Evolutionary conservation across 2,329 filamentous ascomycete species (phyloP).

Genomic region (Fusarium anthophilum): DNA sequence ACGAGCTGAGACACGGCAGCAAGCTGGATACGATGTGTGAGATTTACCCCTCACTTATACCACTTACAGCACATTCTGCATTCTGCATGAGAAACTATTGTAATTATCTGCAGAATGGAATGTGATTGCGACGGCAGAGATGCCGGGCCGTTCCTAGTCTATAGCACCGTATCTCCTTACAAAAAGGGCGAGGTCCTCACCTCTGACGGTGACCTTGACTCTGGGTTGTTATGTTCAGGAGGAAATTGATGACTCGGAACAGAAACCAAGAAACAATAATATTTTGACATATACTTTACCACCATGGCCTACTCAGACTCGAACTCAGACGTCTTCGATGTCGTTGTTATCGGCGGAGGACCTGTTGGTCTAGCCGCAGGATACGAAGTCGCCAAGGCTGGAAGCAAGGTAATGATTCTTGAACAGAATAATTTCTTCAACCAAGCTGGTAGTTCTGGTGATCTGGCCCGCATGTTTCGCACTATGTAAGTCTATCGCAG

Average conservation of each 20-base stretch:
- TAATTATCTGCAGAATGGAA: background rate
- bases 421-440: constrained; percentile 31
- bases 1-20: background rate
- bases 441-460: constrained; percentile 18
- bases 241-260: too few relatives aligned
- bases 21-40: background rate
- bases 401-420: constrained; percentile 12
- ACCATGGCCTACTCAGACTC: background rate
- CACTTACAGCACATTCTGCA: background rate
- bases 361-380: constrained; percentile 23
- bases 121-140: background rate
- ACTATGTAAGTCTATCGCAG: background rate
- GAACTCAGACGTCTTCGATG: constrained; percentile 3
- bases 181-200: background rate
- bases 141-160: background rate
- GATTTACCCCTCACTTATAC: background rate
- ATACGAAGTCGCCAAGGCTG: constrained; percentile 25
- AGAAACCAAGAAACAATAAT: too few relatives aligned
- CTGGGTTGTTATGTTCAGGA: too few relatives aligned
- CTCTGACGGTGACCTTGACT: accelerated
- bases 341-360: constrained; percentile 18
- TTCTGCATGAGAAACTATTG: background rate
- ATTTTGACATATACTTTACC: too few relatives aligned
- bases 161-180: background rate
- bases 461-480: constrained; percentile 25